Base-by-base conservation (phyloP, 1,284 basidiomycete species). In the Leccinum cinnamomeum region DNA sequence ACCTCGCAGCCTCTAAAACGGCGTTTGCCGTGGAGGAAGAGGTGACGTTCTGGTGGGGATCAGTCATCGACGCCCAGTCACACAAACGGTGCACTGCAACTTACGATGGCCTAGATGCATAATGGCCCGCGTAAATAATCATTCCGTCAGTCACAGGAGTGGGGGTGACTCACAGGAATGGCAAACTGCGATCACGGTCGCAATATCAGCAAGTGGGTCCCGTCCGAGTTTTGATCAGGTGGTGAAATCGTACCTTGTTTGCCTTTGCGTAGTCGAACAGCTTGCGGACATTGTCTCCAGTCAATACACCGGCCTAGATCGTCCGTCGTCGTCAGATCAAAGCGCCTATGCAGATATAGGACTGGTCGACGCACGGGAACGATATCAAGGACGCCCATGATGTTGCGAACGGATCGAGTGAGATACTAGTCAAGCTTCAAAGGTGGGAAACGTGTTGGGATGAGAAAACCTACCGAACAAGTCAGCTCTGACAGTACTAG, bases 11-110 rank as follows among this genome's bases (percentile, higher is more conserved):
- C 77, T 92, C 90, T 65, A 92, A 84, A 64, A 83, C 84, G 62
- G 90, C 87, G 75, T 91, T 90, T 64, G 84, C 90, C 50, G 84
- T 85, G 56, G 90, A 92, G 16, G 90, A 91, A 39, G 90, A 92
- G 57, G 88, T 90, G 55, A 88, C 84, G 73, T 90, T 90, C 83
- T 85, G 37, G 11, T 20, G 39, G 3, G 11, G 23, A 60, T 66
- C 18, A 57, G 46, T 57, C 28, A n/a, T 62, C 53, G 30, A 44
- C 25, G 39, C 25, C 56, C 57, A 35, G 37, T 62, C 62, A 44
- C 23, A 59, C 20, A 61, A n/a, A 39, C 53, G 53, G 60, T 54
- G 28, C 12, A 25, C 37, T 20, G 44, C 8, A 10, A 82, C 86
- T 79, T 68, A 88, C 87, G 73, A 88, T 86, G 59, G 85, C 86